These are phyloP conservation scores for Aspergillus latus DNA, from an alignment of 2,329 filamentous ascomycete species.

Conservation along the genomic window DNA sequence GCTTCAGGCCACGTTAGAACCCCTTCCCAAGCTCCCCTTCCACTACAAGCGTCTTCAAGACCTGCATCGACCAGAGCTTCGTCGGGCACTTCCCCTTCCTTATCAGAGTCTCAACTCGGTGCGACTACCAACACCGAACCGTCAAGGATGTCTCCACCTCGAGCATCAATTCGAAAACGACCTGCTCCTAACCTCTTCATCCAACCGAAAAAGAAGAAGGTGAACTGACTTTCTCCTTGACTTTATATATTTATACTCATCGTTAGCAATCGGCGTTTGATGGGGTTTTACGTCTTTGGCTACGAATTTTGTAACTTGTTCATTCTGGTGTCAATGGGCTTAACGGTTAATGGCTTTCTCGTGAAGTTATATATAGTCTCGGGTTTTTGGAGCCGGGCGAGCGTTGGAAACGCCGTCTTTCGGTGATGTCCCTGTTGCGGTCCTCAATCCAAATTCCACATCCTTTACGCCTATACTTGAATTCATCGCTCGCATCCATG, in stretches of 20 bases:
- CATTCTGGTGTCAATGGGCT: background rate
- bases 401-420: background rate
- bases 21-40: conserved; percentile 7
- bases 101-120: conserved; percentile 1
- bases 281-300: background rate
- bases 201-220: conserved; percentile 31
- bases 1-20: conserved; percentile 24
- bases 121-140: conserved; percentile 8
- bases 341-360: background rate
- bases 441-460: background rate
- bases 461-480: background rate
- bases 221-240: conserved; percentile 17
- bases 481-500: background rate
- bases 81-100: conserved; percentile 1
- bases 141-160: conserved; percentile 19
- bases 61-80: conserved; percentile 5
- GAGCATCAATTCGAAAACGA: conserved; percentile 30
- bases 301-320: background rate
- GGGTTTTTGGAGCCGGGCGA: background rate
- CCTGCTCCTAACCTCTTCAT: conserved; percentile 34
- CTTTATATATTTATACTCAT: background rate
- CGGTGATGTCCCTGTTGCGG: background rate
- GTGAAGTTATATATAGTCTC: background rate
- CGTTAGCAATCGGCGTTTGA: conserved; percentile 10
- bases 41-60: conserved; percentile 3